These are phyloP conservation scores for Suillus spraguei DNA, from an alignment of 768 basidiomycete species.

Conservation along the genomic window DNA sequence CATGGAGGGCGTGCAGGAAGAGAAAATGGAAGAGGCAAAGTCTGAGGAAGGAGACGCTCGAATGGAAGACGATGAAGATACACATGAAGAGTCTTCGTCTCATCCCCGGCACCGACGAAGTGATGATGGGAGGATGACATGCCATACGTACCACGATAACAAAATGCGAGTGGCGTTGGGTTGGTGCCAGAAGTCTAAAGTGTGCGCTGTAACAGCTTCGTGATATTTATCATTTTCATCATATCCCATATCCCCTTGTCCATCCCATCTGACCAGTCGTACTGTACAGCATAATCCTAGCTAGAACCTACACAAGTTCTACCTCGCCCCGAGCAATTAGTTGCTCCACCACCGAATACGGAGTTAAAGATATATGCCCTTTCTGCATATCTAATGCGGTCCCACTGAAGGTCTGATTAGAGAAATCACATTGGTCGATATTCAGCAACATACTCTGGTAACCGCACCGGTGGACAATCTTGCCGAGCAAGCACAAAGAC, in stretches of 20 bases:
- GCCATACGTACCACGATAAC: constrained; percentile 43
- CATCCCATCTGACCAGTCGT: constrained; percentile 7
- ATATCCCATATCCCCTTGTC: background rate
- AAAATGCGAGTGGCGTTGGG: background rate
- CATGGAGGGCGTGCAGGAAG: constrained; percentile 36
- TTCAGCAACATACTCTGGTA: constrained; percentile 62
- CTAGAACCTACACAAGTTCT: constrained; percentile 61
- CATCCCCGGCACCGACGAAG: constrained; percentile 45
- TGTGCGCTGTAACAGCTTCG: constrained; percentile 5
- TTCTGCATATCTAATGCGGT: constrained; percentile 72
- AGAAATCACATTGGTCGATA: background rate
- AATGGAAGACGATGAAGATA: constrained; percentile 46
- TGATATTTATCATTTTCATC: constrained; percentile 2
- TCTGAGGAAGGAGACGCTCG: constrained; percentile 39
- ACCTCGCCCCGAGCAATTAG: constrained; percentile 72
- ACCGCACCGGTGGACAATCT: constrained; percentile 63
- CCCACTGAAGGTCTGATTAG: constrained; percentile 48
- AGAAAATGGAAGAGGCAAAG: constrained; percentile 38
- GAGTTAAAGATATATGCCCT: constrained; percentile 80
- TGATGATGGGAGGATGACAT: constrained; percentile 38
- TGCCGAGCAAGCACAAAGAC: constrained; percentile 82
- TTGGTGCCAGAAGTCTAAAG: background rate
- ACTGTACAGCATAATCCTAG: constrained; percentile 6
- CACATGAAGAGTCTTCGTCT: constrained; percentile 39
- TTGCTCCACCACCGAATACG: constrained; percentile 76